phyloP scores from a whole-genome alignment of 441 rosid species.

The Brassica hybrid region DNA sequence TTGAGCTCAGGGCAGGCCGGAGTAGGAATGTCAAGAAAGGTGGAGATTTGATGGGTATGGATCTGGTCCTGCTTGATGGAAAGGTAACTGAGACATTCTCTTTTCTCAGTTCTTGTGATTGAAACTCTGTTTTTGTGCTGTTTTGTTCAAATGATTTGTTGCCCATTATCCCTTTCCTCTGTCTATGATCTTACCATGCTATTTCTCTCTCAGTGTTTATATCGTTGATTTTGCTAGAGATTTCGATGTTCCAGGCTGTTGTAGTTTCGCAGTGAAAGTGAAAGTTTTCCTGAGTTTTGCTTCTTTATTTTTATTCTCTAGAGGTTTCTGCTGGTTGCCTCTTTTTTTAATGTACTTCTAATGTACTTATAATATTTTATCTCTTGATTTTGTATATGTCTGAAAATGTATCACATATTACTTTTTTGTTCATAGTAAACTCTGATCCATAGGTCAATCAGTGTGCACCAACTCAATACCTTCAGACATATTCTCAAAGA shows the following conservation, averaged over 20 bases:
- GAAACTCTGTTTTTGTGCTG: background rate
- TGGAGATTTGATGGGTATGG: background rate
- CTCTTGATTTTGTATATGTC: too few species aligned
- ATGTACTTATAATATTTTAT: too few species aligned
- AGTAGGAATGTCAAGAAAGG: background rate
- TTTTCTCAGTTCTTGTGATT: background rate
- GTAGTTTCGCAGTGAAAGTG: background rate
- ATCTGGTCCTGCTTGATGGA: background rate
- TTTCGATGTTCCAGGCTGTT: background rate
- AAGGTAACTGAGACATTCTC: background rate
- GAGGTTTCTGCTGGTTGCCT: background rate
- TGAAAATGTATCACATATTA: background rate
- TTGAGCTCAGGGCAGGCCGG: background rate
- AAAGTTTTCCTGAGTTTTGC: background rate
- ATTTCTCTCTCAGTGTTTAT: background rate
- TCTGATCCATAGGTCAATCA: background rate
- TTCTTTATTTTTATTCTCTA: background rate
- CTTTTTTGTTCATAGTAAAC: background rate
- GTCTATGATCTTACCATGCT: background rate
- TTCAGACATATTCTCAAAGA: background rate
- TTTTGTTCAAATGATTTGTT: background rate
- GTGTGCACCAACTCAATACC: background rate
- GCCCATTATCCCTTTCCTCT: background rate
- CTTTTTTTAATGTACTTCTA: too few species aligned
- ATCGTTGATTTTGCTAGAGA: background rate